Evolutionary conservation across 345 rosid species (phyloP), one percentile per base, ranked within the genome.

Genomic region (thale cress (Arabidopsis thaliana)): DNA sequence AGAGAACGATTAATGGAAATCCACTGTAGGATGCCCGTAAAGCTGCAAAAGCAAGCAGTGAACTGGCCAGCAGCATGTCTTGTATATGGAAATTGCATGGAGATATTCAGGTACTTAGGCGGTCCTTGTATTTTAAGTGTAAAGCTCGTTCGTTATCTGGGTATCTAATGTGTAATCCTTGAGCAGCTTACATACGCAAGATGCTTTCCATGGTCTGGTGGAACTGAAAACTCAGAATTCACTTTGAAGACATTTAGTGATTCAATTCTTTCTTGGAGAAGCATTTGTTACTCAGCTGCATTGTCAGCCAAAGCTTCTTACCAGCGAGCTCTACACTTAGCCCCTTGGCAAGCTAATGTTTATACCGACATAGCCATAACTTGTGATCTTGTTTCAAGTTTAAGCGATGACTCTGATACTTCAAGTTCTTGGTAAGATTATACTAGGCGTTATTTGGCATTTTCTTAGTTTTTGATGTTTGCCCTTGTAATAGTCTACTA

Each of bases 331-430:
- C 67, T 92, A 82, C 91, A 75, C 76, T 82, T 91, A 89, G 71
- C 91, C 71, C 97, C 99, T 20, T 95, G 97, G 97, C 92, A 85
- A 82, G 93, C 99, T 55, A 90, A 84, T 70, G 68, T 92, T 40
- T 95, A 95, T 76, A 74, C 82, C 37, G 97, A 92, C 77, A 77
- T 89, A 78, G 99, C 93, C 72, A 67, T 88, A 73, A 41, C 91
- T 67, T 89, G 83, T 50, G 91, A 89, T 86, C 88, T 89, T 62
- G 81, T 89, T 71, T 84, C 83, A 73, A 82, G 84, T 62, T 84
- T 84, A 67, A 66, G 72, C 44, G 67, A 77, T 72, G 79, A 75
- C 63, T 48, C 65, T 61, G 78, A 75, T 63, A 79, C 73, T 41
- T 70, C 60, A 4, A 74, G 68, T 80, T 62, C 84, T 75, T 92